Conservation (phyloP, 177 flowering plant genomes). For the Telopea speciosissima region DNA sequence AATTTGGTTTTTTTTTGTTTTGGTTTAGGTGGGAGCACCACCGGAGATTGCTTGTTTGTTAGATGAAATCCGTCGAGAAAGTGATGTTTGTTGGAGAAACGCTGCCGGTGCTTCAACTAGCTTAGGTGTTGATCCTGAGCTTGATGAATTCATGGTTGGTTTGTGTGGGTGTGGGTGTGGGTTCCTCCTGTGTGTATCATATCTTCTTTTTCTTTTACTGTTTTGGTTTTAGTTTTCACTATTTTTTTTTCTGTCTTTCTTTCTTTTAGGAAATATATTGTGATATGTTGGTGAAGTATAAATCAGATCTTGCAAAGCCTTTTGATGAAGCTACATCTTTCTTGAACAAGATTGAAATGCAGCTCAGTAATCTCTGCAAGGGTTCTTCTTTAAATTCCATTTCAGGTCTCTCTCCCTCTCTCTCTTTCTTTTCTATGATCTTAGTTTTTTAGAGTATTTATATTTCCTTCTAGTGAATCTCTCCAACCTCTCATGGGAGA, state of each 20-base stretch:
- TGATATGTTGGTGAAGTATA: slow-evolving; percentile 73
- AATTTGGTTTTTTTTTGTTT: too few relatives aligned
- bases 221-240: background rate
- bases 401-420: slow-evolving; percentile 37
- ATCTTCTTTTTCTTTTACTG: background rate
- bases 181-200: too few relatives aligned
- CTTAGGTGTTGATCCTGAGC: slow-evolving; percentile 82
- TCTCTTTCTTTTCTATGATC: slow-evolving; percentile 13
- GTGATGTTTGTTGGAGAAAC: slow-evolving; percentile 26
- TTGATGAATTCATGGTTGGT: slow-evolving; percentile 86
- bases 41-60: slow-evolving; percentile 59
- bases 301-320: slow-evolving; percentile 74
- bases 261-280: slow-evolving; percentile 61
- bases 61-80: slow-evolving; percentile 63
- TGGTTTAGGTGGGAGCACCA: slow-evolving; percentile 74
- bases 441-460: background rate
- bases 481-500: too few relatives aligned
- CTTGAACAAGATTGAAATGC: slow-evolving; percentile 68
- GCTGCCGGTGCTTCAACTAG: slow-evolving; percentile 24
- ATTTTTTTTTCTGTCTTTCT: background rate
- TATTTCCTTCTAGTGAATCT: too few relatives aligned
- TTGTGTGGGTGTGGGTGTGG: too few relatives aligned
- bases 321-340: slow-evolving; percentile 82
- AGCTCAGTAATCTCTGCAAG: slow-evolving; percentile 74
- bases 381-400: slow-evolving; percentile 32